These are phyloP conservation scores for Salix suchowensis DNA, from an alignment of 345 rosid species.

Conservation along the genomic window DNA sequence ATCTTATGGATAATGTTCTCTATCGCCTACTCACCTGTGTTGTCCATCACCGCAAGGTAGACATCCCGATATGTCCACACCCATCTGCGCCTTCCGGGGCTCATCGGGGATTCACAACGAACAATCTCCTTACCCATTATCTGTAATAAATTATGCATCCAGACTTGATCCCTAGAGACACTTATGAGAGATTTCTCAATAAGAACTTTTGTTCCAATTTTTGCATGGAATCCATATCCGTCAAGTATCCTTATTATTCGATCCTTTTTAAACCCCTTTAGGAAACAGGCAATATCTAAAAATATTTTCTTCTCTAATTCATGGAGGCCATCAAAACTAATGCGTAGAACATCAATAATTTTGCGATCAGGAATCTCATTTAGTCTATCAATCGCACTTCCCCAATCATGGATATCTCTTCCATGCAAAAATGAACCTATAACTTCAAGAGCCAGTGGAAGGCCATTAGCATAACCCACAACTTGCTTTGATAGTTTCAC, in stretches of 20 bases:
- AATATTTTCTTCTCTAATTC: constrained; percentile 4
- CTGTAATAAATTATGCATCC: constrained; percentile 10
- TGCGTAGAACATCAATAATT: not conserved
- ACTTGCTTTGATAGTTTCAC: not conserved
- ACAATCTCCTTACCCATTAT: constrained; percentile 6
- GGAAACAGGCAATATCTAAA: constrained; percentile 7
- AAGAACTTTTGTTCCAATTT: too few species aligned
- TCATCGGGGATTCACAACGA: not conserved
- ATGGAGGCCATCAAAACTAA: constrained; percentile 9
- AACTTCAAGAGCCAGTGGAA: constrained; percentile 14
- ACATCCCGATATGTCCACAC: not conserved
- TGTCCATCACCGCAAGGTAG: not conserved
- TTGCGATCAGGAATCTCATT: not conserved
- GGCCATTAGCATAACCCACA: constrained; percentile 15
- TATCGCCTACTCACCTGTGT: too few species aligned
- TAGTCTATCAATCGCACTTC: not conserved
- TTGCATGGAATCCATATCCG: not conserved
- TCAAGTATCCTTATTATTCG: not conserved
- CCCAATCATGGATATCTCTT: not conserved
- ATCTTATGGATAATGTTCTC: too few species aligned
- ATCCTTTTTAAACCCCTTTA: not conserved
- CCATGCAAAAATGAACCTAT: not conserved
- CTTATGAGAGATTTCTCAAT: constrained; percentile 4
- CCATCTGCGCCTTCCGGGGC: not conserved
- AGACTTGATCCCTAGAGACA: not conserved